Base-by-base conservation (phyloP, 805 yeast genomes). In the Barnettozyma sucrosica region DNA sequence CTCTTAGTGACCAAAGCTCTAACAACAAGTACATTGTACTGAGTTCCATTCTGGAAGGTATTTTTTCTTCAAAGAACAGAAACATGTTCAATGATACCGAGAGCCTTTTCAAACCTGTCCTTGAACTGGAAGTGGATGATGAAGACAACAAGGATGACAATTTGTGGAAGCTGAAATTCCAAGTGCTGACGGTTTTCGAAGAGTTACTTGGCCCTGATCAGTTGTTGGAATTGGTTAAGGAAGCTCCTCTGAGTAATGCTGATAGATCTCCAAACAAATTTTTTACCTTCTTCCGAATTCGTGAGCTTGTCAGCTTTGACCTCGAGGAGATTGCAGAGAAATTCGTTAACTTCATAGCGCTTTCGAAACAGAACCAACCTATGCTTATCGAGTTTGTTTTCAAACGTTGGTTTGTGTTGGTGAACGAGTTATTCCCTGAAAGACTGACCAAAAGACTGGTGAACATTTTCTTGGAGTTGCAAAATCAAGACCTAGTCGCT, bases 401-500 rank as follows among this genome's bases (percentile, higher is more conserved):
- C 44, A 52, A 56, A 9, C 75, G 87, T 55, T 84, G 89, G 89
- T 56, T 72, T 36, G 74, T 81, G 1, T 49, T 83, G 1, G 46
- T 73, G 36, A 67, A 77, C 54, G 41, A 49, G 6, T 52, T 64
- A 41, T 68, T 75, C 53, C 36, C 62, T 0, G 50, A 55, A 13
- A 57, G 63, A 0, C 61, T 68, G 6, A 54, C 76, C 5, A 40
- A 54, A 1, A 4, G 32, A 2, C 38, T 78, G 5, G 57, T 73
- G 1, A 25, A 45, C 3, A 39, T 51, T 0, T n/a, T 54, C 0
- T 52, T 76, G 3, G 7, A 16, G 1, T 53, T 73, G 14, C 36
- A 59, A 2, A 48, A 58, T 3, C 49, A 57, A 4, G 37, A 45
- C 0, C 34, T 65, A 5, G 36, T 71, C 3, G 24, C 38, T 0